Evolutionary conservation across 768 basidiomycete genomes (phyloP).

Genomic region (Suillus paluster): DNA sequence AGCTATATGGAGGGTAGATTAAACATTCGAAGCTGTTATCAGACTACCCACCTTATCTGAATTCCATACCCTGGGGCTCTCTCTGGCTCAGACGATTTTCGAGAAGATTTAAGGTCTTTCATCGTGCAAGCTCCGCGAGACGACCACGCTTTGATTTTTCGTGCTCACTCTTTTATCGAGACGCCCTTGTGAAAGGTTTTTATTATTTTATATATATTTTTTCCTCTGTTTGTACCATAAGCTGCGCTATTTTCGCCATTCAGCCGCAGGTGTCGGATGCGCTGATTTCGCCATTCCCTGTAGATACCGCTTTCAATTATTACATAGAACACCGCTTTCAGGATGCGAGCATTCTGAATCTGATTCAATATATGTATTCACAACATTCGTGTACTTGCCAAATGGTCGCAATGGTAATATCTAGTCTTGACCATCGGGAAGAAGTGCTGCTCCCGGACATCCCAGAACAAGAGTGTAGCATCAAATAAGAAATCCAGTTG

Average conservation of each 20-base stretch:
- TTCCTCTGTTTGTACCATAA: slow-evolving; percentile 11
- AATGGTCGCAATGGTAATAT: neutral
- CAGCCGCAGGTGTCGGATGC: slow-evolving; percentile 12
- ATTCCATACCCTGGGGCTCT: slow-evolving; percentile 30
- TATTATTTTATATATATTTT: slow-evolving; percentile 7
- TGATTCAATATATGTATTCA: neutral
- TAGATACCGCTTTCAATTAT: slow-evolving; percentile 6
- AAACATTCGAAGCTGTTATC: neutral
- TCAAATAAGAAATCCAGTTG: no score
- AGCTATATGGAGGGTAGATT: slow-evolving; percentile 22
- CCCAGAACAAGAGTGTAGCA: no score
- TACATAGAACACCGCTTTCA: slow-evolving; percentile 1
- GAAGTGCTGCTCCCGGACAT: neutral
- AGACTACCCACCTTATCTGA: slow-evolving; percentile 26
- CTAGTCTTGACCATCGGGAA: neutral
- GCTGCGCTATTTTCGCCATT: slow-evolving; percentile 33
- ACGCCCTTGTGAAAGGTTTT: neutral
- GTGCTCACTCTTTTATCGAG: slow-evolving; percentile 21
- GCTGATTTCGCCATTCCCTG: slow-evolving; percentile 33
- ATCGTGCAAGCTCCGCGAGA: neutral
- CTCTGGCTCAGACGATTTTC: slow-evolving; percentile 21
- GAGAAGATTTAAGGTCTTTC: neutral
- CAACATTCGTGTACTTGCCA: neutral
- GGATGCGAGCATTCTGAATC: neutral
- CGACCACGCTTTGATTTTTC: neutral